phyloP scores from a whole-genome alignment of 2,329 filamentous ascomycete genomes.

The Lasiodiplodia sp. region DNA sequence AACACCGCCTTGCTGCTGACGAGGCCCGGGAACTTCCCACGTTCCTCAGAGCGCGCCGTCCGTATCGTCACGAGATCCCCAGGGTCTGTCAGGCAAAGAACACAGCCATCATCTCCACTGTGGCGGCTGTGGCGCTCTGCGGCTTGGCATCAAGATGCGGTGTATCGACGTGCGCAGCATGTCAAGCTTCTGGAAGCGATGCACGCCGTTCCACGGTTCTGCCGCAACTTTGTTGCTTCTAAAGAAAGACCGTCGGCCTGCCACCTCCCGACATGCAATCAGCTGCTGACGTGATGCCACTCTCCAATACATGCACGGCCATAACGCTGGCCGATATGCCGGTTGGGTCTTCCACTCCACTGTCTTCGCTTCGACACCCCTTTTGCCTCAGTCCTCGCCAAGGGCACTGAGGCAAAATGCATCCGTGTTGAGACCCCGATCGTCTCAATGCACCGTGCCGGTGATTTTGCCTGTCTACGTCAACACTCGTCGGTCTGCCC shows the following conservation, averaged over 20 bases:
- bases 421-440: background rate
- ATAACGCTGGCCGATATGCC: background rate
- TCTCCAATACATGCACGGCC: background rate
- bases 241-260: conserved; percentile 19
- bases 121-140: conserved; percentile 20
- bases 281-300: conserved; percentile 17
- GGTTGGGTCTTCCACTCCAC: background rate
- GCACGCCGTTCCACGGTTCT: background rate
- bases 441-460: background rate
- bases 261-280: conserved; percentile 1
- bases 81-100: conserved; percentile 7
- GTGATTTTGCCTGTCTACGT: background rate
- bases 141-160: conserved; percentile 15
- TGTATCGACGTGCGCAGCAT: conserved; percentile 1
- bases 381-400: background rate
- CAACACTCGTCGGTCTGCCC: background rate
- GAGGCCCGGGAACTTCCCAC: background rate
- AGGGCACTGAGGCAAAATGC: background rate
- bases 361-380: background rate
- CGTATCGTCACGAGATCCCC: conserved; percentile 17
- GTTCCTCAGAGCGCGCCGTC: conserved; percentile 5
- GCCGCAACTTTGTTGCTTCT: conserved; percentile 7
- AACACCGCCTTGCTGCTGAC: conserved; percentile 27
- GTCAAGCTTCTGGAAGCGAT: conserved; percentile 22
- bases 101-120: background rate